Base-by-base conservation (phyloP, 2,329 filamentous ascomycete species). In the Xylaria digitata region DNA sequence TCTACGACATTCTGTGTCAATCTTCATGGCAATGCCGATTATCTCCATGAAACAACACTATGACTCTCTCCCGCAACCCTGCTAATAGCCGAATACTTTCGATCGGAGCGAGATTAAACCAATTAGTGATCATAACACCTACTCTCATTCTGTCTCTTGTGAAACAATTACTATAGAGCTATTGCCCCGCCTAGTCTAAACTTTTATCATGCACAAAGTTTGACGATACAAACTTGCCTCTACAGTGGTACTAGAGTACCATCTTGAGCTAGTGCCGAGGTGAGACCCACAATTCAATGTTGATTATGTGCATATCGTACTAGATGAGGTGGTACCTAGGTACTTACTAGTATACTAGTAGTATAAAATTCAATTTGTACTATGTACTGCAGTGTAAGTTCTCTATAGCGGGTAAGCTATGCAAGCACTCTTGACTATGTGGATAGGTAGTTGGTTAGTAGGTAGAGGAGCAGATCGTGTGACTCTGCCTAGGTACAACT, bases 1-100 rank as follows among this genome's bases (percentile, higher is more conserved):
- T 62, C 56, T 26, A 61, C 43, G 45, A 60, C 64, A 65, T 62
- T 65, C 11, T 43, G 40, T 46, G 62, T 53, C 53, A 58, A 68
- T 62, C 63, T 11, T 15, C 37, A 40, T 40, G 50, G 63, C 32
- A 63, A 66, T 46, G 45, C 32, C 21, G n/a, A 43, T 46, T 45
- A 64, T 50, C 32, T 53, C 9, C 43, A 55, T 43, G 30, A 42
- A 21, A 40, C 50, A 32, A n/a, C 40, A 49, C 17, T 50, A 49
- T 61, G 61, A 61, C 57, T 68, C 61, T 65, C 32, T 21, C 56
- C 55, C 56, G 49, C 59, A 32, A 26, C 43, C 30, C 40, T 61
- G 23, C n/a, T 56, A 43, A 55, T 46, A 59, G 23, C 26, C 19
- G 32, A 54, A 17, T 61, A 34, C 26, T 40, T 32, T 45, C 15